These are phyloP conservation scores for Cicer pinnatifidum DNA, from an alignment of 306 rosid genomes.

Conservation along the genomic window DNA sequence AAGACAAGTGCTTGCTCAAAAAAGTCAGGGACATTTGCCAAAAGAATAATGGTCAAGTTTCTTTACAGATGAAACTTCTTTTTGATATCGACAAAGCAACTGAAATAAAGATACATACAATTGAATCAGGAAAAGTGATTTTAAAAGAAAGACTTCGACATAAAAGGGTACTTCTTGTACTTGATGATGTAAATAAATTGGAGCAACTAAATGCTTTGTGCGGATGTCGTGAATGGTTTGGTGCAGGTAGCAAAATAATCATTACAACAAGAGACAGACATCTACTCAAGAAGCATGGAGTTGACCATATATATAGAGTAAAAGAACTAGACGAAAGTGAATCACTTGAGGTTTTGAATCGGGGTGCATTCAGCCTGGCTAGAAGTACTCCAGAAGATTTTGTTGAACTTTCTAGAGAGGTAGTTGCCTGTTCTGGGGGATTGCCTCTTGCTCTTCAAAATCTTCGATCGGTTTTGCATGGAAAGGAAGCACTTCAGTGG, in stretches of 20 bases:
- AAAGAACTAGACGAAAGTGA: not conserved
- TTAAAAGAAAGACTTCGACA: not conserved
- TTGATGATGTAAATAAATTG: constrained; percentile 21
- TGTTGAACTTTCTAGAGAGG: not conserved
- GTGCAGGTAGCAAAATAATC: constrained; percentile 35
- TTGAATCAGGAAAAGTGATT: not conserved
- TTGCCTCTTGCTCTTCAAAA: constrained; percentile 35
- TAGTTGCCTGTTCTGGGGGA: constrained; percentile 15
- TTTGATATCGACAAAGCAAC: not conserved
- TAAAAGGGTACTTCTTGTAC: constrained; percentile 32
- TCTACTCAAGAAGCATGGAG: not conserved
- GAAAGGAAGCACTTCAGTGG: constrained; percentile 4
- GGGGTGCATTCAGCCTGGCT: constrained; percentile 23
- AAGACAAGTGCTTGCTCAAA: not conserved
- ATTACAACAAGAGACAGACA: constrained; percentile 24
- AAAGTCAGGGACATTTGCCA: not conserved
- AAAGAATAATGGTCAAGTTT: not conserved
- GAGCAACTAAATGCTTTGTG: constrained; percentile 38
- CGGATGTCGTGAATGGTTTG: constrained; percentile 22
- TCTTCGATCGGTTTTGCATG: not conserved
- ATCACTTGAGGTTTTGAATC: constrained; percentile 17
- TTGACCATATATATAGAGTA: not conserved
- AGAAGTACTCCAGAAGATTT: constrained; percentile 5
- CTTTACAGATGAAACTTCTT: constrained; percentile 20
- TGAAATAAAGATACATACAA: not conserved